Conservation (phyloP, 2,329 filamentous ascomycete species). For the Ophiostoma australiae region DNA sequence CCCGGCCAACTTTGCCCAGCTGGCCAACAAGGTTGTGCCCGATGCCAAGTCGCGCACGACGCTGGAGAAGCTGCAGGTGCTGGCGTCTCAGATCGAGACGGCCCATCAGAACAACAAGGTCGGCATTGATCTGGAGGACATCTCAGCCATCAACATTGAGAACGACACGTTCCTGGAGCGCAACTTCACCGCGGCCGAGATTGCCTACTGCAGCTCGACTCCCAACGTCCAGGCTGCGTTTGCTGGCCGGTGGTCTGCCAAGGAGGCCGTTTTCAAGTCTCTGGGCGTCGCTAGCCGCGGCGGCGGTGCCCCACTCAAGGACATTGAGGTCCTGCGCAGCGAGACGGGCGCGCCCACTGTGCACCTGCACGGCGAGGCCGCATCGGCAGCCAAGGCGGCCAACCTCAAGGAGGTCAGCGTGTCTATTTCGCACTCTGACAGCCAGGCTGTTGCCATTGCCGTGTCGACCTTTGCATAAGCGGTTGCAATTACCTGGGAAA, state of each 20-base stretch:
- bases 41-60: conserved; percentile 43
- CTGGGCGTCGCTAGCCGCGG: conserved; percentile 82
- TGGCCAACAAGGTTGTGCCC: conserved; percentile 49
- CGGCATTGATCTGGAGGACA: conserved; percentile 89
- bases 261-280: conserved; percentile 98
- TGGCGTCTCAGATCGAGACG: conserved; percentile 61
- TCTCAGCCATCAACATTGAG: conserved; percentile 80
- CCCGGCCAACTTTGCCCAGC: conserved; percentile 61
- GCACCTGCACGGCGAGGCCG: conserved; percentile 76
- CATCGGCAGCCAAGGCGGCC: conserved; percentile 74
- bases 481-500: neutral
- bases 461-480: conserved; percentile 60
- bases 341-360: conserved; percentile 79
- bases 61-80: conserved; percentile 68
- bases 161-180: conserved; percentile 92
- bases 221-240: conserved; percentile 74
- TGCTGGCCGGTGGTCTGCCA: conserved; percentile 92
- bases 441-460: conserved; percentile 89
- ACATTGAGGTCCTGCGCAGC: conserved; percentile 86
- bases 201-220: conserved; percentile 74
- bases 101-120: conserved; percentile 62
- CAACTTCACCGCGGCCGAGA: conserved; percentile 85
- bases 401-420: conserved; percentile 85
- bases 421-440: conserved; percentile 93
- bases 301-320: conserved; percentile 81